Evolutionary conservation across 306 rosid species (phyloP), one percentile per base, ranked within the genome.

Genomic region (Ormosia semicastrata): DNA sequence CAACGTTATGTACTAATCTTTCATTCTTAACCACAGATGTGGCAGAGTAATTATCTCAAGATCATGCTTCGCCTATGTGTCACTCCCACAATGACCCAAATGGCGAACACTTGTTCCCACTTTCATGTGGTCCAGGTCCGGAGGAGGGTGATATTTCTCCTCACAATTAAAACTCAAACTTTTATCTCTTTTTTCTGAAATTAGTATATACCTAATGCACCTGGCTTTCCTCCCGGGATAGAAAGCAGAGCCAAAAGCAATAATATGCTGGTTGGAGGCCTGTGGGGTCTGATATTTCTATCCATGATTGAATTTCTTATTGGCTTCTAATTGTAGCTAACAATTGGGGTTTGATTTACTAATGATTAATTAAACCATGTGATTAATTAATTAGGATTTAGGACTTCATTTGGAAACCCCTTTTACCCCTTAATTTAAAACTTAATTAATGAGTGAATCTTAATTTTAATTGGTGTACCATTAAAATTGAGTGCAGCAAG

Each of bases 141-240:
- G 2, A 49, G 8, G n/a, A 54, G 39, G n/a, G 30, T 70, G 43
- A 77, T 49, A 52, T 78, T 65, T 41, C 46, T 72, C 68, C 4
- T 62, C 47, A 34, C 30, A 71, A 53, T 66, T 73, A 24, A 73
- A 56, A 73, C 24, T 83, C 83, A 65, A 71, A 57, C 71, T 56
- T 86, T 69, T 46, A 44, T 80, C 39, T 64, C 66, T 33, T 68
- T 29, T 80, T 76, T 44, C 62, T 75, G 41, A 75, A 86, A 75
- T 64, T 74, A 68, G 81, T 52, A 81, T 17, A 77, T 71, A 72
- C 84, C 90, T 81, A 77, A 72, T 76, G 85, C 69, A 72, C 82
- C 36, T 41, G 58, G 46, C 85, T 72, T 71, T 54, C 57, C 76
- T 73, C 69, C 73, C 37, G 32, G 10, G 56, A 59, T 77, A 32